A percentile compares a stretch with the other conserved stretches of the same genome.
These are phyloP conservation scores for Barnettozyma californica DNA, from an alignment of 805 yeast species.

Conservation along the genomic window DNA sequence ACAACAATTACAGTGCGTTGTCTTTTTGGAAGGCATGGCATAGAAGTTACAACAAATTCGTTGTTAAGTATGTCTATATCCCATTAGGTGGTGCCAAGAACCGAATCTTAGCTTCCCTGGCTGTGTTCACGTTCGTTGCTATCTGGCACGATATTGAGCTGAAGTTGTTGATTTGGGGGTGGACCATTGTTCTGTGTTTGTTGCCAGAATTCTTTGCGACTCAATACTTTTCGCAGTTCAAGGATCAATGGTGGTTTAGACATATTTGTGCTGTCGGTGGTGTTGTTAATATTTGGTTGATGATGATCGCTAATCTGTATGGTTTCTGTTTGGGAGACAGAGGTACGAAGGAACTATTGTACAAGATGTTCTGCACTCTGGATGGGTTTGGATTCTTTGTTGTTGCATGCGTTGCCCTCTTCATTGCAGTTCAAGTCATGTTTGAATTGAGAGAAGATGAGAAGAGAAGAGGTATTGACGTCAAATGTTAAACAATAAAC, in stretches of 20 bases:
- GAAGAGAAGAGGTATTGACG: slow-evolving; percentile 73
- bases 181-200: slow-evolving; percentile 83
- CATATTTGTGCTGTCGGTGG: slow-evolving; percentile 84
- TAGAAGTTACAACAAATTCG: slow-evolving; percentile 88
- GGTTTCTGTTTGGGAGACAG: slow-evolving; percentile 93
- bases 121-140: slow-evolving; percentile 93
- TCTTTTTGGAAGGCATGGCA: slow-evolving; percentile 99
- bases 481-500: slow-evolving; percentile 49
- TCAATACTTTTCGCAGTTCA: slow-evolving; percentile 32
- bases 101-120: slow-evolving; percentile 68
- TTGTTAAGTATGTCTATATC: slow-evolving; percentile 78
- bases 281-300: slow-evolving; percentile 88
- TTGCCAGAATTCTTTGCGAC: slow-evolving; percentile 79
- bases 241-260: slow-evolving; percentile 62
- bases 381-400: slow-evolving; percentile 62
- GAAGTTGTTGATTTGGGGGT: slow-evolving; percentile 87
- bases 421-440: slow-evolving; percentile 89
- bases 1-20: slow-evolving; percentile 85
- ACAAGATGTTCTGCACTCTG: slow-evolving; percentile 66
- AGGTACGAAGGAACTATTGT: slow-evolving; percentile 63
- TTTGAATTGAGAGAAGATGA: slow-evolving; percentile 88
- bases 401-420: slow-evolving; percentile 58
- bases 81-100: slow-evolving; percentile 83
- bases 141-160: slow-evolving; percentile 97
- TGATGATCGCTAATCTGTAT: slow-evolving; percentile 93